Evolutionary conservation across 2,329 filamentous ascomycete genomes (phyloP).

Genomic region (Teratosphaeria viscida): DNA sequence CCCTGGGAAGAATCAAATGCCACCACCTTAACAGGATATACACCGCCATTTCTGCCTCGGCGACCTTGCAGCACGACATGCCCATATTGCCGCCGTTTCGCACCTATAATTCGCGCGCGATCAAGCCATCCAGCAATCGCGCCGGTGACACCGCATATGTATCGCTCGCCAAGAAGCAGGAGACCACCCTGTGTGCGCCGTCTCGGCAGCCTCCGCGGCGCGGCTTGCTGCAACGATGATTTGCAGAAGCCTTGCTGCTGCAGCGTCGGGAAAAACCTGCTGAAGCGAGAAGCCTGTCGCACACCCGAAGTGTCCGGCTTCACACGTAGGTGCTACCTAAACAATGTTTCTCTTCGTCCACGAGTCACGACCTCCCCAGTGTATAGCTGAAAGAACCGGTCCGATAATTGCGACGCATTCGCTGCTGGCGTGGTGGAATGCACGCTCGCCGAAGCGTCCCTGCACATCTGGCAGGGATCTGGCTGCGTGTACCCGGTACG

Average conservation of each 20-base stretch:
- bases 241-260: background rate
- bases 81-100: background rate
- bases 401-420: background rate
- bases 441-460: background rate
- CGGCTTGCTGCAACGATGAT: background rate
- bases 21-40: background rate
- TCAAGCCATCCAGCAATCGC: background rate
- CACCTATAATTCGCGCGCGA: background rate
- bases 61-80: background rate
- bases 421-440: background rate
- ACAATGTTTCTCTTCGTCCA: background rate
- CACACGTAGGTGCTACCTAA: background rate
- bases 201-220: background rate
- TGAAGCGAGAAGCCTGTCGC: background rate
- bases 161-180: background rate
- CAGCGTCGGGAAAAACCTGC: background rate
- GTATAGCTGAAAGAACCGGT: background rate
- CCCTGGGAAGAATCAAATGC: background rate
- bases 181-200: background rate
- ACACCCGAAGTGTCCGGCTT: background rate
- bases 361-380: background rate
- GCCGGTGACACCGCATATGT: background rate
- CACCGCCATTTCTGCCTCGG: background rate
- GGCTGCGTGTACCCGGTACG: background rate
- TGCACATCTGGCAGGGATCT: background rate